Percentiles rank a stretch among this genome's conserved stretches.
Evolutionary conservation across 164 flowering plant species (phyloP).

Genomic region (Vitis rotundifolia): DNA sequence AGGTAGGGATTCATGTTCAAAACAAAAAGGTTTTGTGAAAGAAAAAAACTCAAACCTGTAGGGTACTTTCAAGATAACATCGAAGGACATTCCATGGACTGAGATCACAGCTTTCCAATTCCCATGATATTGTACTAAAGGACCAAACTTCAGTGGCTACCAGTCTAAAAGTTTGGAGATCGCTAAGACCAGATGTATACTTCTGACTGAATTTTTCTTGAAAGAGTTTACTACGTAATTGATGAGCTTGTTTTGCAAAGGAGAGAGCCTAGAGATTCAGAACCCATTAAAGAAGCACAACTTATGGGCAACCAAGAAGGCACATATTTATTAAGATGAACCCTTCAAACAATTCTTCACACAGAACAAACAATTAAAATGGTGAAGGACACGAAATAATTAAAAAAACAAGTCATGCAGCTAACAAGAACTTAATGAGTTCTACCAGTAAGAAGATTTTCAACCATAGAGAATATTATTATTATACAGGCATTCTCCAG

Average conservation of each 20-base stretch:
- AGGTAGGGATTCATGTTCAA: background rate
- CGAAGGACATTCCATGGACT: conserved; percentile 90
- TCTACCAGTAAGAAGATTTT: too few species aligned
- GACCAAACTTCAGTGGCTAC: conserved; percentile 55
- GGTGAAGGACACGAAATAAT: background rate
- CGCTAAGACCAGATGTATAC: conserved; percentile 20
- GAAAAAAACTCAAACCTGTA: conserved; percentile 60
- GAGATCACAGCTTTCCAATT: conserved; percentile 39
- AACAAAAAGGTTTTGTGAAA: background rate
- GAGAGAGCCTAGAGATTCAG: conserved; percentile 62
- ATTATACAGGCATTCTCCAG: too few species aligned
- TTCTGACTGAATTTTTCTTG: conserved; percentile 50
- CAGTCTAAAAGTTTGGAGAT: conserved; percentile 40
- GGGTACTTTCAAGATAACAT: conserved; percentile 81
- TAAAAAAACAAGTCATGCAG: background rate
- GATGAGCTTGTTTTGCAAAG: conserved; percentile 76
- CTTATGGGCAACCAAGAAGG: background rate
- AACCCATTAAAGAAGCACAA: background rate
- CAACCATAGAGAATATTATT: too few species aligned
- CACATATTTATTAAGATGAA: too few species aligned
- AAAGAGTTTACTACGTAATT: conserved; percentile 62
- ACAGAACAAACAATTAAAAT: too few species aligned
- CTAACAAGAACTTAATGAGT: too few species aligned
- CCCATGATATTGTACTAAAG: conserved; percentile 21
- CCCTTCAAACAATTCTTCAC: too few species aligned